Conservation (phyloP, 305 asterid genomes). For the Fraxinus paxiana region DNA sequence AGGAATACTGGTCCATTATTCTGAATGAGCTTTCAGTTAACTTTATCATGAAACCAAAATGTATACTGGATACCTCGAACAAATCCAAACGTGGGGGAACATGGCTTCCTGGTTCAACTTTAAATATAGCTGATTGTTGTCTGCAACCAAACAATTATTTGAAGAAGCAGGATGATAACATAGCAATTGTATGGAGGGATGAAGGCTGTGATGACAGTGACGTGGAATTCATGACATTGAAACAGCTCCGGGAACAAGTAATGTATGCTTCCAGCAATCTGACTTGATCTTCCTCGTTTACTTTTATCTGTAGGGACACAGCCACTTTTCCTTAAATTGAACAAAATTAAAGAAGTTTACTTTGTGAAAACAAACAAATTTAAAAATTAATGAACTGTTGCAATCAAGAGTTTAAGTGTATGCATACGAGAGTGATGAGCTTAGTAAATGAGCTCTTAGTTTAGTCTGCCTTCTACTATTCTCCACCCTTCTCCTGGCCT, state of each 20-base stretch:
- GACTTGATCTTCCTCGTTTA: slow-evolving; percentile 14
- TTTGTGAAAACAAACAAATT: neutral
- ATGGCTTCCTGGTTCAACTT: slow-evolving; percentile 82
- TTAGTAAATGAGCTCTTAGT: neutral
- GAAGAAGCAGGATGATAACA: slow-evolving; percentile 53
- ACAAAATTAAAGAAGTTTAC: neutral
- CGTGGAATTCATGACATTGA: slow-evolving; percentile 51
- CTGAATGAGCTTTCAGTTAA: slow-evolving; percentile 59
- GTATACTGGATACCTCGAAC: slow-evolving; percentile 68
- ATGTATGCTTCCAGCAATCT: slow-evolving; percentile 58
- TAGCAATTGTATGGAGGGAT: slow-evolving; percentile 83
- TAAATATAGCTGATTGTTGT: slow-evolving; percentile 88
- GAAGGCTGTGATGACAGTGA: slow-evolving; percentile 56
- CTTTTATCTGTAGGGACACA: neutral
- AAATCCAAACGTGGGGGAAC: slow-evolving; percentile 60
- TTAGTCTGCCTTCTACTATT: neutral
- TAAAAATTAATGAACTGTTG: neutral
- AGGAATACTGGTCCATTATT: slow-evolving; percentile 76
- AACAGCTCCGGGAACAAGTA: slow-evolving; percentile 82
- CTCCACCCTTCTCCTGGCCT: neutral
- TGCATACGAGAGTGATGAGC: neutral
- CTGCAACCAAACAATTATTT: slow-evolving; percentile 43
- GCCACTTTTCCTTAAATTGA: neutral
- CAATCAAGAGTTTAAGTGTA: neutral
- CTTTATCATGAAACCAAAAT: slow-evolving; percentile 52